These are phyloP conservation scores for Allium fistulosum DNA, from an alignment of 106 monocot species.

Conservation along the genomic window DNA sequence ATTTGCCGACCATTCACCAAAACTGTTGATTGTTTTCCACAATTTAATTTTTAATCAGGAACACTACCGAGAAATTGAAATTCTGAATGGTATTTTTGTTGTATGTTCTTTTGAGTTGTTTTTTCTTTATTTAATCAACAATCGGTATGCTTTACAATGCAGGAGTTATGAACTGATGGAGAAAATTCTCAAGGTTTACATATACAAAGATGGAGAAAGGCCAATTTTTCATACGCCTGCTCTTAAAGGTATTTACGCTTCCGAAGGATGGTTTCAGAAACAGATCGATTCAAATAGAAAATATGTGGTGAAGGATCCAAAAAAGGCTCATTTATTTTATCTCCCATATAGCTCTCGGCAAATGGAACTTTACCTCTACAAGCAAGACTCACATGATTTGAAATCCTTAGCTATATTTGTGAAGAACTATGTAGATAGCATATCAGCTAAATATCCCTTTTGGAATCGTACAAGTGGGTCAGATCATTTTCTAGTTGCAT, in stretches of 20 bases:
- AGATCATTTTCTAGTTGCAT: slow-evolving; percentile 74
- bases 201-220: slow-evolving; percentile 52
- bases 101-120: too few species aligned
- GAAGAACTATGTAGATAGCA: slow-evolving; percentile 36
- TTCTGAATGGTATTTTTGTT: too few species aligned
- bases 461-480: slow-evolving; percentile 70
- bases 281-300: slow-evolving; percentile 34
- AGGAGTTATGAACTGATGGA: slow-evolving; percentile 92
- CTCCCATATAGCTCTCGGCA: slow-evolving; percentile 44
- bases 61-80: too few species aligned
- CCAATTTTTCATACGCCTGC: slow-evolving; percentile 61
- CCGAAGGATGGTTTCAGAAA: slow-evolving; percentile 83
- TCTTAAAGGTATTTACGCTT: slow-evolving; percentile 62
- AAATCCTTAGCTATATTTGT: slow-evolving; percentile 26
- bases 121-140: too few species aligned
- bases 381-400: slow-evolving; percentile 33
- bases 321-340: slow-evolving; percentile 65
- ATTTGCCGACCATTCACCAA: too few species aligned
- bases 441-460: slow-evolving; percentile 56
- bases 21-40: too few species aligned
- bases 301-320: slow-evolving; percentile 39
- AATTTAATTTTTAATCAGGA: too few species aligned
- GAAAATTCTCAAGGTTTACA: slow-evolving; percentile 54
- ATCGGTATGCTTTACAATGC: not conserved
- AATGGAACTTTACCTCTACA: slow-evolving; percentile 32